phyloP scores from a whole-genome alignment of 495 filamentous ascomycete genomes.

The Aspergillus nidulans region DNA sequence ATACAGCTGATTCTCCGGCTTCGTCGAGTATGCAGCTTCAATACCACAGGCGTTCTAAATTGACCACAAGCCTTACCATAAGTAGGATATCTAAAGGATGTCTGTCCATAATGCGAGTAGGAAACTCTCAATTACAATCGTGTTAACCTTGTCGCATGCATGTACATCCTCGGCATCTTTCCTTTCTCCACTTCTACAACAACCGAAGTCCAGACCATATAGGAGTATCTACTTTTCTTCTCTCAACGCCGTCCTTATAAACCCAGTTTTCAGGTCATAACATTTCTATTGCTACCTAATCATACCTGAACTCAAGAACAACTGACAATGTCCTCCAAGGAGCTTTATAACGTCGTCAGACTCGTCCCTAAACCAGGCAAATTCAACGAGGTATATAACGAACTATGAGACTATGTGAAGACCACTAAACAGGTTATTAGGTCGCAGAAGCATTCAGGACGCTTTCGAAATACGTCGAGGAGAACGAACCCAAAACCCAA shows the following conservation, averaged over 20 bases:
- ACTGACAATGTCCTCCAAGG: not conserved
- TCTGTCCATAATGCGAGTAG: too few relatives aligned
- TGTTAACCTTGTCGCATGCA: not conserved
- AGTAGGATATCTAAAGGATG: too few relatives aligned
- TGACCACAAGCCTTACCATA: too few relatives aligned
- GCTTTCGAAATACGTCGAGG: slow-evolving; percentile 12
- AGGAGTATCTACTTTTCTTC: not conserved
- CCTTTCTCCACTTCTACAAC: slow-evolving; percentile 4
- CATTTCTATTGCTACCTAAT: not conserved
- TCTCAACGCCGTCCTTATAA: not conserved
- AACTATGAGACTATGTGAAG: not conserved
- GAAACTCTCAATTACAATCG: not conserved
- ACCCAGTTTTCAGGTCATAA: not conserved
- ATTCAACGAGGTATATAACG: slow-evolving; percentile 11
- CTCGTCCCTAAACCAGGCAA: slow-evolving; percentile 17
- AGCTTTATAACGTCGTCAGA: slow-evolving; percentile 15
- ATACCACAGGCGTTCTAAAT: too few relatives aligned
- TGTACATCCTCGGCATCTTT: slow-evolving; percentile 10
- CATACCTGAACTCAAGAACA: not conserved
- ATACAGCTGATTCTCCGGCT: too few relatives aligned
- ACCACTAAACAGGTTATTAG: not conserved
- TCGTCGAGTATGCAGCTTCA: too few relatives aligned
- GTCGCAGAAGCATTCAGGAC: slow-evolving; percentile 12
- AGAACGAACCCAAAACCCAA: slow-evolving; percentile 13
- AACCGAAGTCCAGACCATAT: slow-evolving; percentile 3